phyloP scores from a whole-genome alignment of 805 yeast species.

The Kluyveromyces wickerhamii region DNA sequence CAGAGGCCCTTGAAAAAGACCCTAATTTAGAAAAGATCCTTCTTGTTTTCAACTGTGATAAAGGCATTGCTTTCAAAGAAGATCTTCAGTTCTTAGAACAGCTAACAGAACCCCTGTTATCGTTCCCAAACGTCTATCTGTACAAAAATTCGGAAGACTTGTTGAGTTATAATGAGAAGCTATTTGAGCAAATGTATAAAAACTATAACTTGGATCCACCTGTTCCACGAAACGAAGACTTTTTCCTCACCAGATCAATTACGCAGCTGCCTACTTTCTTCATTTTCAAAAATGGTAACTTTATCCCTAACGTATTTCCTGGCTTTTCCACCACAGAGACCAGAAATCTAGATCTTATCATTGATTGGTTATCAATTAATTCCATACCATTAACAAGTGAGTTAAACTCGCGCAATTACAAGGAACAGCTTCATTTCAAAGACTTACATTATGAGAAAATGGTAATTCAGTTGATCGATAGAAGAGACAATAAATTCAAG shows the following conservation, averaged over 20 bases:
- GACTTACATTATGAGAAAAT: slow-evolving; percentile 16
- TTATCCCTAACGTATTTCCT: slow-evolving; percentile 46
- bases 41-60: slow-evolving; percentile 46
- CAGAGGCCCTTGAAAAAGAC: slow-evolving; percentile 7
- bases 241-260: slow-evolving; percentile 43
- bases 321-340: slow-evolving; percentile 58
- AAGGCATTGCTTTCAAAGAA: slow-evolving; percentile 41
- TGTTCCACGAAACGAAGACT: slow-evolving; percentile 30
- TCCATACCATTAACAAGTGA: slow-evolving; percentile 47
- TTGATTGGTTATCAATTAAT: slow-evolving; percentile 42
- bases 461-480: slow-evolving; percentile 17
- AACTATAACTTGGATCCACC: slow-evolving; percentile 39
- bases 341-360: slow-evolving; percentile 41
- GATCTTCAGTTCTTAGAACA: slow-evolving; percentile 57
- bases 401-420: slow-evolving; percentile 34
- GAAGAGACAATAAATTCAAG: slow-evolving; percentile 14
- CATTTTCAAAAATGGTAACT: slow-evolving; percentile 49
- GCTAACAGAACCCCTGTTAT: slow-evolving; percentile 51
- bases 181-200: slow-evolving; percentile 31
- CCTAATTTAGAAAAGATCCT: slow-evolving; percentile 28
- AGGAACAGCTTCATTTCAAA: slow-evolving; percentile 11
- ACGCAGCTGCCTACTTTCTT: slow-evolving; percentile 57
- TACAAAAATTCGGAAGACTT: slow-evolving; percentile 45
- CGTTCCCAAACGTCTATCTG: slow-evolving; percentile 48
- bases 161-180: slow-evolving; percentile 34